These are phyloP conservation scores for Gymnopilus dilepis DNA, from an alignment of 768 basidiomycete genomes.

Conservation along the genomic window DNA sequence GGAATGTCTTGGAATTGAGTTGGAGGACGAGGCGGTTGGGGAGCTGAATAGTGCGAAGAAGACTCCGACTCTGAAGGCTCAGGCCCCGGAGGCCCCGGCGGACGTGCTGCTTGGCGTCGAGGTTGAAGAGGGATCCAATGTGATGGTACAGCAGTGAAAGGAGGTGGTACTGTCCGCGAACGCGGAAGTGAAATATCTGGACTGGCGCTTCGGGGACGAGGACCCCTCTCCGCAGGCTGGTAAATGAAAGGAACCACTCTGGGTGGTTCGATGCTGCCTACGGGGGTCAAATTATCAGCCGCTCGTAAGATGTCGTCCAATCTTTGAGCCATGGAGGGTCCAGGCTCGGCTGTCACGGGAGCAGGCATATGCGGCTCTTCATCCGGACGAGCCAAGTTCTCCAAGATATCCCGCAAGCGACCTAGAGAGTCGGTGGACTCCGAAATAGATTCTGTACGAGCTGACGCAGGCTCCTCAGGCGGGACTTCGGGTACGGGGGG, in stretches of 20 bases:
- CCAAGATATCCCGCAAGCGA: constrained; percentile 33
- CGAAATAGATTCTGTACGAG: constrained; percentile 33
- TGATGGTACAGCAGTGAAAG: not conserved
- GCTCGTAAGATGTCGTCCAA: constrained; percentile 65
- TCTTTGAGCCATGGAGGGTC: constrained; percentile 61
- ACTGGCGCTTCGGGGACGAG: constrained; percentile 41
- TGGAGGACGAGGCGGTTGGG: not conserved
- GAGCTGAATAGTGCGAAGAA: not conserved
- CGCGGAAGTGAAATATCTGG: constrained; percentile 36
- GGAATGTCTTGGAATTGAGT: not conserved
- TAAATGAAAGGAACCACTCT: constrained; percentile 59
- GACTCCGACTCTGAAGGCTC: constrained; percentile 12
- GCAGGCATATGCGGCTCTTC: constrained; percentile 42
- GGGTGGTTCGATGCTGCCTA: constrained; percentile 53
- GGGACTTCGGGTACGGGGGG: constrained; percentile 21
- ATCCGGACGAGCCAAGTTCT: constrained; percentile 24
- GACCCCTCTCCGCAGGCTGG: constrained; percentile 47
- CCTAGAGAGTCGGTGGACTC: constrained; percentile 35
- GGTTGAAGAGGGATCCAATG: not conserved
- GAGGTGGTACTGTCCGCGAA: constrained; percentile 25
- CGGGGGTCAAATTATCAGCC: constrained; percentile 42
- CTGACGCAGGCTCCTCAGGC: constrained; percentile 19
- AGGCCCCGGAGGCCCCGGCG: not conserved
- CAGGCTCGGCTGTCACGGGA: constrained; percentile 51
- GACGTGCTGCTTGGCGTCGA: not conserved